Percentiles rank a stretch among this genome's conserved stretches.
phyloP scores from a whole-genome alignment of 306 rosid species.

The Cucumis melo region DNA sequence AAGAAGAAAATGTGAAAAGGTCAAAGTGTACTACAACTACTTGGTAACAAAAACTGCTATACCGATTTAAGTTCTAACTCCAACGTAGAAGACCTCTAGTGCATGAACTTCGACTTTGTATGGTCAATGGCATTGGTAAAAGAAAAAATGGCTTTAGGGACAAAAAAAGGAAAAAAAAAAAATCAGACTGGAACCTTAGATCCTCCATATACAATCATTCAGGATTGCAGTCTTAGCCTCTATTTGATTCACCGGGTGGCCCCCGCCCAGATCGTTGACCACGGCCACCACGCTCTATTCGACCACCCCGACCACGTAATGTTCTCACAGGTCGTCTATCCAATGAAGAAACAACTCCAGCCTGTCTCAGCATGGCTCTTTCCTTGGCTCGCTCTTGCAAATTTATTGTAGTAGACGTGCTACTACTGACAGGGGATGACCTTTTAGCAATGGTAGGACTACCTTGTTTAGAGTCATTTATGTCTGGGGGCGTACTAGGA shows the following conservation, averaged over 20 bases:
- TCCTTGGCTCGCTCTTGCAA: conserved; percentile 47
- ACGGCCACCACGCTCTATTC: conserved; percentile 31
- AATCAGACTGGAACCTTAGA: neutral
- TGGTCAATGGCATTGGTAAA: neutral
- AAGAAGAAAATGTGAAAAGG: neutral
- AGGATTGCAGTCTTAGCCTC: neutral
- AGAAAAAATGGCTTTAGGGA: neutral
- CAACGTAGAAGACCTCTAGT: neutral
- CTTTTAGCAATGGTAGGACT: conserved; percentile 30
- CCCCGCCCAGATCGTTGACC: conserved; percentile 35
- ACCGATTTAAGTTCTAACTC: neutral
- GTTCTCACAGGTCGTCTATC: conserved; percentile 55
- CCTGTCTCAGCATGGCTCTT: conserved; percentile 56
- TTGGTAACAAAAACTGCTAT: neutral
- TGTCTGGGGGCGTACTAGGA: conserved; percentile 25
- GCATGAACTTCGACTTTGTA: neutral
- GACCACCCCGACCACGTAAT: conserved; percentile 18
- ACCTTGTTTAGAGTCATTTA: conserved; percentile 21
- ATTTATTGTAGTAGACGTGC: conserved; percentile 42
- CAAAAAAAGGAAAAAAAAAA: neutral
- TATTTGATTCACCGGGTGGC: conserved; percentile 28
- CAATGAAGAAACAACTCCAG: conserved; percentile 30
- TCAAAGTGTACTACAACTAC: neutral
- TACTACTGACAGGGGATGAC: conserved; percentile 29
- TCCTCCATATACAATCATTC: neutral